phyloP scores from a whole-genome alignment of 2,329 filamentous ascomycete species.

The Neonectria neomacrospora region DNA sequence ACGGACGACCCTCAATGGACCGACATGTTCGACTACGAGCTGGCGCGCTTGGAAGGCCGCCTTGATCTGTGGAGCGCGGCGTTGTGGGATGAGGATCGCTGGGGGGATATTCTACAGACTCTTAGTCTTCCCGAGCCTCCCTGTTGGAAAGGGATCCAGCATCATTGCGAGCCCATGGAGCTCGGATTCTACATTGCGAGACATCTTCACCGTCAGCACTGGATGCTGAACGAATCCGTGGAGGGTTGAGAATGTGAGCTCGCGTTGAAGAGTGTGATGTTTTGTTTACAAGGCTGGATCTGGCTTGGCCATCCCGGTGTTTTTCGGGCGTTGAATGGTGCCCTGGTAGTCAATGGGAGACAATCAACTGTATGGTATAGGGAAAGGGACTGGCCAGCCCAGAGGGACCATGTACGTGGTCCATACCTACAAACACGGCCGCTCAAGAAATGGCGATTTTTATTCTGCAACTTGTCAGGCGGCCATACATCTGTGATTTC shows the following conservation, averaged over 20 bases:
- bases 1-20: neutral
- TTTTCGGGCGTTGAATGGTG: neutral
- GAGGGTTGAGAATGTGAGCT: neutral
- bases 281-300: neutral
- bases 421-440: neutral
- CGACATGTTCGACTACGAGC: slow-evolving; percentile 11
- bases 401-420: neutral
- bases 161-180: slow-evolving; percentile 12
- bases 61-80: slow-evolving; percentile 27
- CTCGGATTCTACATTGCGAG: slow-evolving; percentile 8
- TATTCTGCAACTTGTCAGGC: slow-evolving; percentile 31
- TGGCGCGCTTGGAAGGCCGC: slow-evolving; percentile 17
- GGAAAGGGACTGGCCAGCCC: neutral
- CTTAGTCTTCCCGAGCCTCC: neutral
- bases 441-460: slow-evolving; percentile 27
- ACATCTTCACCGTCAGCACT: neutral
- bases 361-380: neutral
- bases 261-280: neutral
- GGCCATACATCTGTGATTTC: too few relatives aligned
- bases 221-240: neutral
- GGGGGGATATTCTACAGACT: slow-evolving; percentile 18
- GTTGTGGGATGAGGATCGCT: slow-evolving; percentile 27
- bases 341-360: neutral
- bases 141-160: slow-evolving; percentile 6
- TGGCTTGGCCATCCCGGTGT: neutral